Evolutionary conservation across 345 rosid genomes (phyloP).

Genomic region (Salix viminalis): DNA sequence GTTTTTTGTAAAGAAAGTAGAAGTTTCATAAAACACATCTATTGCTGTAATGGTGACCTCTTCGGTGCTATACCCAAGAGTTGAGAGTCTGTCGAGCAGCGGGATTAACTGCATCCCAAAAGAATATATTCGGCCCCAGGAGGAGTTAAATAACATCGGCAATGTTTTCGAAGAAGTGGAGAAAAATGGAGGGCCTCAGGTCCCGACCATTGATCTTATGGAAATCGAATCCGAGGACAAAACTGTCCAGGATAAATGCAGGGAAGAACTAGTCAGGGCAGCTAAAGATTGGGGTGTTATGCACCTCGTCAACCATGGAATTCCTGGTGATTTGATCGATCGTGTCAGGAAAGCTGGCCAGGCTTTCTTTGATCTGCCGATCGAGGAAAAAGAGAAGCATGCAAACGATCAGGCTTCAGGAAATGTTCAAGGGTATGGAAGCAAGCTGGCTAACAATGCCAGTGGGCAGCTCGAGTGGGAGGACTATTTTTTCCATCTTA

Average conservation of each 20-base stretch:
- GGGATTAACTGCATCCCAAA: constrained; percentile 69
- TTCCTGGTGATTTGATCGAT: constrained; percentile 50
- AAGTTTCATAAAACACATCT: neutral
- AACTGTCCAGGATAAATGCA: constrained; percentile 43
- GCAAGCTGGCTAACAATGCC: constrained; percentile 88
- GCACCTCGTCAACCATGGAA: constrained; percentile 91
- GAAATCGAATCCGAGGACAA: constrained; percentile 55
- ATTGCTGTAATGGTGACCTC: constrained; percentile 27
- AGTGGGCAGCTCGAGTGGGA: constrained; percentile 91
- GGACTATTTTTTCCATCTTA: constrained; percentile 88
- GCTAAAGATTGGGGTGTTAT: constrained; percentile 88
- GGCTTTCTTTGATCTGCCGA: constrained; percentile 53
- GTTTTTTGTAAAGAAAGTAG: neutral
- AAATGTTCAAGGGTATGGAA: constrained; percentile 89
- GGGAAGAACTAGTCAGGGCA: constrained; percentile 50
- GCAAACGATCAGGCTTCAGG: constrained; percentile 81
- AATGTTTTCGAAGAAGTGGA: constrained; percentile 76
- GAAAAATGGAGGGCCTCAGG: constrained; percentile 70
- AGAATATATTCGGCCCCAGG: constrained; percentile 71
- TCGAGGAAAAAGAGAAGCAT: constrained; percentile 86
- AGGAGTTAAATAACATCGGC: constrained; percentile 68
- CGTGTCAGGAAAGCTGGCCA: constrained; percentile 62
- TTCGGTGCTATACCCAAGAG: constrained; percentile 32
- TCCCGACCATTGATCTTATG: constrained; percentile 68
- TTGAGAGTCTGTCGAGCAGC: constrained; percentile 66